Percentiles rank a stretch among this genome's conserved stretches.
phyloP scores from a whole-genome alignment of 148 eudicot genomes.

The Pouteria glomerata region DNA sequence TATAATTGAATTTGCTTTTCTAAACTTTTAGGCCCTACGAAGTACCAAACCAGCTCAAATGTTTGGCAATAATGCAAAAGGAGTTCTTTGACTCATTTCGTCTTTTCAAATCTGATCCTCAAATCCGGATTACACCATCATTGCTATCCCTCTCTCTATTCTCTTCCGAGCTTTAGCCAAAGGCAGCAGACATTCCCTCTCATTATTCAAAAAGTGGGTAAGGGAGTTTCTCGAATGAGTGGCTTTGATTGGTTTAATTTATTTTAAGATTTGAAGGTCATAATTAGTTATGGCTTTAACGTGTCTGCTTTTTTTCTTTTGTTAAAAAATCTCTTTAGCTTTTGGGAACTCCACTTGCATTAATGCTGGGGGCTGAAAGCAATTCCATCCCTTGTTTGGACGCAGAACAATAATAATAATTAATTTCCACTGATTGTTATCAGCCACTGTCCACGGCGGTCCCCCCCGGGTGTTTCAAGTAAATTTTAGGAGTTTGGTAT shows the following conservation, averaged over 20 bases:
- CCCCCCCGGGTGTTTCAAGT: too few species aligned
- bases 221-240: conserved; percentile 12
- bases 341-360: conserved; percentile 2
- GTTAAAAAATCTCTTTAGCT: conserved; percentile 6
- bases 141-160: conserved; percentile 11
- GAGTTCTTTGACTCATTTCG: conserved; percentile 6
- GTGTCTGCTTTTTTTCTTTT: neutral
- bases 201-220: conserved; percentile 19
- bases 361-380: neutral
- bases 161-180: conserved; percentile 25
- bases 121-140: conserved; percentile 27
- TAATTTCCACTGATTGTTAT: neutral
- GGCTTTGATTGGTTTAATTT: conserved; percentile 15
- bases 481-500: too few species aligned
- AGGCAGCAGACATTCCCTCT: conserved; percentile 27
- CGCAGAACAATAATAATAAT: neutral
- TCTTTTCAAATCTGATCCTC: conserved; percentile 12
- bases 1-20: conserved; percentile 22
- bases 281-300: conserved; percentile 17
- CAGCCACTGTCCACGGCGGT: too few species aligned
- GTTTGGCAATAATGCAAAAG: conserved; percentile 33
- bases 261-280: conserved; percentile 21
- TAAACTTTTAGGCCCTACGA: neutral
- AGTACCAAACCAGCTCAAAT: conserved; percentile 26
- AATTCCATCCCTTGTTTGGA: conserved; percentile 22